phyloP scores from a whole-genome alignment of 805 yeast species.

The Debaryomyces hansenii region DNA sequence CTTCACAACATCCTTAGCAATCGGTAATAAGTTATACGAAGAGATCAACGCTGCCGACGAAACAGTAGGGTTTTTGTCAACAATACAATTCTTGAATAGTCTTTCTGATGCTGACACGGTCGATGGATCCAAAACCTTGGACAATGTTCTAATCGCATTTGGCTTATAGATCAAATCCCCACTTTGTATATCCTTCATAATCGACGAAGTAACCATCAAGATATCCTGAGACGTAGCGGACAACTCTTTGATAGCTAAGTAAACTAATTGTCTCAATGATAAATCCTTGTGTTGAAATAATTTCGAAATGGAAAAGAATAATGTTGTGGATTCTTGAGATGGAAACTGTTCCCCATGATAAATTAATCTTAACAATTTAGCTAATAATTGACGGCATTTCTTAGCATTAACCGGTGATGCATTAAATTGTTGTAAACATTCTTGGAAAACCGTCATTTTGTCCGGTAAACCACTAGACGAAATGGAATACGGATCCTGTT shows the following conservation, averaged over 20 bases:
- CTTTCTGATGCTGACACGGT: conserved; percentile 94
- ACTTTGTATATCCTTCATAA: conserved; percentile 96
- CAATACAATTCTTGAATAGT: conserved; percentile 86
- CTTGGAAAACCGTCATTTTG: conserved; percentile 96
- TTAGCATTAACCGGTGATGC: conserved; percentile 86
- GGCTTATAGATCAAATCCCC: conserved; percentile 87
- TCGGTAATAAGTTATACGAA: conserved; percentile 85
- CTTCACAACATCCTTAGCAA: conserved; percentile 87
- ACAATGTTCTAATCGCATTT: conserved; percentile 88
- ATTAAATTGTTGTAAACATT: conserved; percentile 89
- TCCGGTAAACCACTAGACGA: conserved; percentile 69
- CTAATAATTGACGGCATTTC: conserved; percentile 78
- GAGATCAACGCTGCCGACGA: conserved; percentile 94
- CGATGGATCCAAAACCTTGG: conserved; percentile 83
- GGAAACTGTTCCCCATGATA: conserved; percentile 88
- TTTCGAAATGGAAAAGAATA: conserved; percentile 92
- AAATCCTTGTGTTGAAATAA: conserved; percentile 90
- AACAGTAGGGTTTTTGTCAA: conserved; percentile 82
- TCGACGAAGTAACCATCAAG: conserved; percentile 95
- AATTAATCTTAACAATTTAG: conserved; percentile 78
- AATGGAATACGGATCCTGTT: conserved; percentile 69
- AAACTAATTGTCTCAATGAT: conserved; percentile 87
- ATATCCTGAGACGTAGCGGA: conserved; percentile 84
- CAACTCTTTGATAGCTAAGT: conserved; percentile 90
- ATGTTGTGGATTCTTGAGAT: conserved; percentile 82